Evolutionary conservation across 768 basidiomycete genomes (phyloP).

Genomic region (Pisolithus orientalis): DNA sequence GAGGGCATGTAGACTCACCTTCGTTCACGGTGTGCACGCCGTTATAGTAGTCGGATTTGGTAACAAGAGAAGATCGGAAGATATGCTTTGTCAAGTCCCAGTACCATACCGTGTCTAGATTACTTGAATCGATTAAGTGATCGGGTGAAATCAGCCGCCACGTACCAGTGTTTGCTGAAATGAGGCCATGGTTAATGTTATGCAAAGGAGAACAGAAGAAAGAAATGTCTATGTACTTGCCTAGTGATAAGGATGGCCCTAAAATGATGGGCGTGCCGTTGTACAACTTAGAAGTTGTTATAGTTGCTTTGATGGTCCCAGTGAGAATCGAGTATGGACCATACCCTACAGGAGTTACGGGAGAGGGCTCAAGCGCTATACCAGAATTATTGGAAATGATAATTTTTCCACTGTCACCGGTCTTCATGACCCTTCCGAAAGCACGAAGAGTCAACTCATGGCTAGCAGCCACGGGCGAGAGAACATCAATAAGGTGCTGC

Average conservation of each 20-base stretch:
- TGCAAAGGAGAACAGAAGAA: neutral
- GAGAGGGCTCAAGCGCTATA: constrained; percentile 56
- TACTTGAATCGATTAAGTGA: neutral
- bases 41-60: constrained; percentile 10
- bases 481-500: constrained; percentile 22
- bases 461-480: constrained; percentile 35
- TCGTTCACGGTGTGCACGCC: constrained; percentile 15
- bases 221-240: constrained; percentile 1
- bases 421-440: constrained; percentile 41
- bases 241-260: constrained; percentile 8
- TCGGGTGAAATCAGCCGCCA: neutral
- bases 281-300: constrained; percentile 11
- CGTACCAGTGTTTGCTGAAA: constrained; percentile 15
- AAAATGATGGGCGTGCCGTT: constrained; percentile 10
- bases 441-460: constrained; percentile 54
- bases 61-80: constrained; percentile 48
- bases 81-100: constrained; percentile 32
- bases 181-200: neutral
- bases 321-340: constrained; percentile 15
- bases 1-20: neutral
- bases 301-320: constrained; percentile 30
- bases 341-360: constrained; percentile 37
- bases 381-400: constrained; percentile 43
- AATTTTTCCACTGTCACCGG: constrained; percentile 38
- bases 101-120: constrained; percentile 11